Conservation (phyloP, 106 monocot genomes). For the Amphibolis antarctica region DNA sequence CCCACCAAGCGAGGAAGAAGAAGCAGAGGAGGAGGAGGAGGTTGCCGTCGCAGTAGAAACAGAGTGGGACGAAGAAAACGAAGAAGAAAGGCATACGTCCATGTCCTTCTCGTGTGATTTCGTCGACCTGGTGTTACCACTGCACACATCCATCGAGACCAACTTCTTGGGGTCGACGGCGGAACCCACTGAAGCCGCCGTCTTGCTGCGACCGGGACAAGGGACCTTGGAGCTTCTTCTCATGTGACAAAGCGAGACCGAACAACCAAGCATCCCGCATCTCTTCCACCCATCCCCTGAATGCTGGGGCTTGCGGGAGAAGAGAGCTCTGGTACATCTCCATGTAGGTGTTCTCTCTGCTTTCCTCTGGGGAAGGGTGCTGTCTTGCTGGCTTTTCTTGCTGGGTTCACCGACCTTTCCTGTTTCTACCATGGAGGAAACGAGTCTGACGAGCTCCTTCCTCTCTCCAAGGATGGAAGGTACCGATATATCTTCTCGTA, state of each 20-base stretch:
- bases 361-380: not conserved
- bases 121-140: constrained; percentile 4
- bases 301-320: not conserved
- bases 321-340: not conserved
- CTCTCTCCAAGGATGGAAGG: not conserved
- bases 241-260: constrained; percentile 30
- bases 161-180: constrained; percentile 12
- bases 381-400: constrained; percentile 3
- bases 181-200: constrained; percentile 1
- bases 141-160: not conserved
- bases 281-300: constrained; percentile 7
- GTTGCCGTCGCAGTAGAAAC: not conserved
- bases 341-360: not conserved
- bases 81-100: constrained; percentile 8
- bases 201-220: not conserved
- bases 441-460: constrained; percentile 1
- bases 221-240: constrained; percentile 15
- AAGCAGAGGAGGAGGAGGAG: constrained; percentile 21
- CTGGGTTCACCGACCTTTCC: not conserved
- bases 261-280: constrained; percentile 24
- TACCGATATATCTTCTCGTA: too few species aligned
- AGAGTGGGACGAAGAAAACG: not conserved
- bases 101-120: constrained; percentile 23
- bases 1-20: constrained; percentile 40
- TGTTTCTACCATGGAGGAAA: constrained; percentile 7